Percentiles rank a stretch among this genome's conserved stretches.
These are phyloP conservation scores for Fusarium keratoplasticum DNA, from an alignment of 2,329 filamentous ascomycete species.

Conservation along the genomic window DNA sequence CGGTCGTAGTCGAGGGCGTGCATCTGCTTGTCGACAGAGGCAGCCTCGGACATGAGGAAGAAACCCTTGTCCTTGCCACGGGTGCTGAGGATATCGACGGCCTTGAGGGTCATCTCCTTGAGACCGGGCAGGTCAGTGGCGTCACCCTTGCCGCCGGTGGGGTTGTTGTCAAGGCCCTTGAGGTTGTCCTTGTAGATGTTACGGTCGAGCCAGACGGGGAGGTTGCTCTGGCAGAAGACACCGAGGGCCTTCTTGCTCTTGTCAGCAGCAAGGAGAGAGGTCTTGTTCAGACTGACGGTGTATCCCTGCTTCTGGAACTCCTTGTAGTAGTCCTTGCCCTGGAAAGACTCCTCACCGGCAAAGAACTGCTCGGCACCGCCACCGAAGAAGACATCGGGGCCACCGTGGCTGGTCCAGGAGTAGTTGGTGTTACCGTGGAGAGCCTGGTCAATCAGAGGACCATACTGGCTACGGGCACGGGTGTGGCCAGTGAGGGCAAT, in stretches of 20 bases:
- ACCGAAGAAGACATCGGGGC: slow-evolving; percentile 85
- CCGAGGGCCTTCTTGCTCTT: slow-evolving; percentile 76
- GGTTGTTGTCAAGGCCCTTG: slow-evolving; percentile 73
- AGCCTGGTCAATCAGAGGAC: slow-evolving; percentile 79
- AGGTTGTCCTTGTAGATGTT: slow-evolving; percentile 83
- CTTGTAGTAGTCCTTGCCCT: slow-evolving; percentile 82
- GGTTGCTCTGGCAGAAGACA: slow-evolving; percentile 79
- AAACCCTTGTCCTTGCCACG: slow-evolving; percentile 77
- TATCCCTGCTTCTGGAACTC: slow-evolving; percentile 80
- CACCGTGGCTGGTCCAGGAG: slow-evolving; percentile 80
- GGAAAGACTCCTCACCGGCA: slow-evolving; percentile 71
- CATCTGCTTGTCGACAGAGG: slow-evolving; percentile 92
- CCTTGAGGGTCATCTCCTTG: slow-evolving; percentile 91
- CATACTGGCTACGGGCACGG: slow-evolving; percentile 75
- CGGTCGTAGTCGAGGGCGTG: slow-evolving; percentile 87
- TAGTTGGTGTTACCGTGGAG: slow-evolving; percentile 83
- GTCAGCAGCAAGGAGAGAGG: slow-evolving; percentile 69
- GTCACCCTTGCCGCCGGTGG: slow-evolving; percentile 70
- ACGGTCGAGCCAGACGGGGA: slow-evolving; percentile 88
- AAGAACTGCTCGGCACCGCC: slow-evolving; percentile 87
- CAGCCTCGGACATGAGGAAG: slow-evolving; percentile 90
- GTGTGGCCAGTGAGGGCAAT: slow-evolving; percentile 81
- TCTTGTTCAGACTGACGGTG: slow-evolving; percentile 79
- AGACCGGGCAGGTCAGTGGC: slow-evolving; percentile 83
- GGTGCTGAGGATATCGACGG: slow-evolving; percentile 80